Base-by-base conservation (phyloP, 2,329 filamentous ascomycete species). In the Fusarium chlamydosporum region DNA sequence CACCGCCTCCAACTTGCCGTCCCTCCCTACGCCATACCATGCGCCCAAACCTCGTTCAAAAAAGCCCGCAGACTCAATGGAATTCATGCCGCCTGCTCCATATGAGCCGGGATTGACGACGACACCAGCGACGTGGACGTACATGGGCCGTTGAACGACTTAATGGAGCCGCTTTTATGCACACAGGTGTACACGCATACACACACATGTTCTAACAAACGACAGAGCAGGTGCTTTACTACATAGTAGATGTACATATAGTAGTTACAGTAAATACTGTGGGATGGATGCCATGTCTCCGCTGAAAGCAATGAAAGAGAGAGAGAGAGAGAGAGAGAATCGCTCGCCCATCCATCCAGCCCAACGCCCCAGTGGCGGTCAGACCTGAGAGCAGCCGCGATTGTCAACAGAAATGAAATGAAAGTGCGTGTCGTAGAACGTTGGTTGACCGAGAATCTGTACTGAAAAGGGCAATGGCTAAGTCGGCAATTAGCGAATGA, bases 61-160 rank as follows among this genome's bases (percentile, higher is more conserved):
- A 74, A 74, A 74, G 60, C 55, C 72, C 72, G 67, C 72, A 74
- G 63, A 61, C 38, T 61, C 60, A 68, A 71, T 72, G 47, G 20
- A 37, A 13, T 37, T 27, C 33, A 50, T 38, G 70, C 65, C 68
- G 52, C 53, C 51, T 59, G 18, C 63, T 55, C 53, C 57, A 51
- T 57, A 53, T 46, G 63, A 57, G 46, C 47, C 52, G 41, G 59
- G 51, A 62, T 72, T 58, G 66, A 68, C 59, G 52, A 60, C 57
- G 59, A n/a, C n/a, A n/a, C n/a, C n/a, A n/a, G n/a, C n/a, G n/a
- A 70, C 67, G 67, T 70, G 67, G 41, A 61, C 42, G n/a, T 53
- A 61, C 40, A 40, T 53, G 45, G 56, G 37, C 47, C 47, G 47
- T 16, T 27, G 33, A 50, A 50, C 23, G 33, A 50, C 47, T 50